Percentiles rank a stretch among this genome's conserved stretches.
phyloP scores from a whole-genome alignment of 257 asterid genomes.

The Solanum chaucha region DNA sequence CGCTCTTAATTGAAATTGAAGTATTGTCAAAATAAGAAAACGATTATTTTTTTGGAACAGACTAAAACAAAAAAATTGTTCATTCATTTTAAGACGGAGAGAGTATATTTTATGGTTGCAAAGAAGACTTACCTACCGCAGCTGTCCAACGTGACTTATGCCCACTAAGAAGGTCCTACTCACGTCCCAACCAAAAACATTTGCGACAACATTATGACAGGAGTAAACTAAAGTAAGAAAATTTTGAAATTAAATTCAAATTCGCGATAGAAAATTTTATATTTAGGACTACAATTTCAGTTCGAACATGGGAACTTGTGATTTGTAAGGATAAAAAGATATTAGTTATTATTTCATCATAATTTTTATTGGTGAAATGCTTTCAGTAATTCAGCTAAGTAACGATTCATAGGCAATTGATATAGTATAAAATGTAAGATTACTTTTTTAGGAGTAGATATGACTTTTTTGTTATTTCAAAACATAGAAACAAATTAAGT shows the following conservation, averaged over 20 bases:
- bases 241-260: not conserved
- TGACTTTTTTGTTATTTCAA: not conserved
- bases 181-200: not conserved
- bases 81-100: not conserved
- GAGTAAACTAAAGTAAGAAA: not conserved
- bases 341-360: not conserved
- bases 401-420: not conserved
- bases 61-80: too few species aligned
- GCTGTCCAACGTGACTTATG: not conserved
- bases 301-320: rapidly evolving
- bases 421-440: not conserved
- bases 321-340: too few species aligned
- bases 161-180: not conserved
- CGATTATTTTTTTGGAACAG: rapidly evolving
- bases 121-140: not conserved
- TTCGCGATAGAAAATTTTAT: not conserved
- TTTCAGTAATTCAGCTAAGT: not conserved
- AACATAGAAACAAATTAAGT: not conserved
- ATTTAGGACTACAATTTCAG: not conserved
- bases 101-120: not conserved
- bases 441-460: not conserved
- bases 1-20: not conserved
- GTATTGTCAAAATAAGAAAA: rapidly evolving
- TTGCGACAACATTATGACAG: not conserved
- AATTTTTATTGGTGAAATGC: not conserved